These are phyloP conservation scores for Micractinium sp. DNA, from an alignment of 139 green algal genomes.

Conservation along the genomic window DNA sequence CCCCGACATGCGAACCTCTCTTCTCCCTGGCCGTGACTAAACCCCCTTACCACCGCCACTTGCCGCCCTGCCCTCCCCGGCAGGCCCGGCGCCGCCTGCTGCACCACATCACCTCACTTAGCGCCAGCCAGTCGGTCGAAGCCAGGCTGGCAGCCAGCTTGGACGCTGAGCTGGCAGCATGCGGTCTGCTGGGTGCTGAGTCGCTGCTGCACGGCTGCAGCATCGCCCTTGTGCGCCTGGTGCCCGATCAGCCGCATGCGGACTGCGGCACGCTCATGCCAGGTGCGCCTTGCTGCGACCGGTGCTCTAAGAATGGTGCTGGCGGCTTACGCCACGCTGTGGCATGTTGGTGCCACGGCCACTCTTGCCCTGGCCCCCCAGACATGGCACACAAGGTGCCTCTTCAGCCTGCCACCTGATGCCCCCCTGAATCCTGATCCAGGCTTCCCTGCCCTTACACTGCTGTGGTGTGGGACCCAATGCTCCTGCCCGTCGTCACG, in stretches of 20 bases:
- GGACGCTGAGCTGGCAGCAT: neutral
- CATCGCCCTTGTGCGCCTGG: neutral
- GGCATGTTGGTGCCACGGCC: neutral
- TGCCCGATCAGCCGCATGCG: neutral
- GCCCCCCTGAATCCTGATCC: neutral
- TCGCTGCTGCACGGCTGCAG: conserved; percentile 3
- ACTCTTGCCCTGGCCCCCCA: too few species aligned
- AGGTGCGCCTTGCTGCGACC: neutral
- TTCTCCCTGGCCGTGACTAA: neutral
- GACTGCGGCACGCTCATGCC: neutral
- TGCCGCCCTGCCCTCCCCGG: neutral
- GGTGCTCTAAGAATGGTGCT: too few species aligned
- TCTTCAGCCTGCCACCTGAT: neutral
- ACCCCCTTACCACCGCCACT: neutral
- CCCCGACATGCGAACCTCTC: too few species aligned
- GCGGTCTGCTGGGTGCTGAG: neutral
- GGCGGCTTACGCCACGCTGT: neutral
- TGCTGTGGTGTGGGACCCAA: too few species aligned
- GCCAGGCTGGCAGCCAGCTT: neutral
- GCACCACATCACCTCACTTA: neutral
- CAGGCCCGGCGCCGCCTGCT: neutral
- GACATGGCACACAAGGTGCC: too few species aligned
- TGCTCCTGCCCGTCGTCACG: too few species aligned
- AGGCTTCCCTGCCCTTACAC: too few species aligned
- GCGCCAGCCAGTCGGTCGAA: neutral